Evolutionary conservation across 2,329 filamentous ascomycete species (phyloP).

Genomic region (Xylaria sp.): DNA sequence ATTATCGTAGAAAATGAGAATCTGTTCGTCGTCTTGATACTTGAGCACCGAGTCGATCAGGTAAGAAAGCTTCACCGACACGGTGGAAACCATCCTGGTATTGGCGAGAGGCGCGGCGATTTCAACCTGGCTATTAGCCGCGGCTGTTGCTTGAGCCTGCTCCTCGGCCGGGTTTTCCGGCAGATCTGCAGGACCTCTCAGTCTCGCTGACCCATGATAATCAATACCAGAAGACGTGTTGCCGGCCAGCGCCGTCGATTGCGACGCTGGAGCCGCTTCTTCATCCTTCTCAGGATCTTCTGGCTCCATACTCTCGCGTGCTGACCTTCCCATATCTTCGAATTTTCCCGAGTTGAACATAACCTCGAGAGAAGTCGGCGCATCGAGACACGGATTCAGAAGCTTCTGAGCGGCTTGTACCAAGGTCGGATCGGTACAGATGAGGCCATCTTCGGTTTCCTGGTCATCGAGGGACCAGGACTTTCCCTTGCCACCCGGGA

Average conservation of each 20-base stretch:
- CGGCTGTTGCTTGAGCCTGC: constrained; percentile 18
- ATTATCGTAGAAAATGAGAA: constrained; percentile 87
- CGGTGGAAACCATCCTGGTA: constrained; percentile 67
- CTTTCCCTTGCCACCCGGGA: constrained; percentile 55
- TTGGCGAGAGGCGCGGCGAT: constrained; percentile 49
- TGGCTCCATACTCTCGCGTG: constrained; percentile 36
- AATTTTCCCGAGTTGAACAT: constrained; percentile 45
- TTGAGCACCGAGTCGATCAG: constrained; percentile 66
- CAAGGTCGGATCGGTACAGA: constrained; percentile 47
- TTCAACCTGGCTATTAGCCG: constrained; percentile 40
- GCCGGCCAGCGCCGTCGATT: constrained; percentile 25
- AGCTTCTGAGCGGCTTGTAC: constrained; percentile 49
- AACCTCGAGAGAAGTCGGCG: constrained; percentile 41
- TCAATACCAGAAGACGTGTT: constrained; percentile 28
- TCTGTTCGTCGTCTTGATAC: constrained; percentile 70
- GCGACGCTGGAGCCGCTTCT: constrained; percentile 10
- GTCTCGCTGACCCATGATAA: constrained; percentile 25
- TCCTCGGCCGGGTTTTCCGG: constrained; percentile 9
- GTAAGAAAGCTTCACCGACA: constrained; percentile 83
- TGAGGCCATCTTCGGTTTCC: constrained; percentile 40
- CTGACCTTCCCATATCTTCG: constrained; percentile 20
- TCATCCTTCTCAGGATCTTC: constrained; percentile 27
- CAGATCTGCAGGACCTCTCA: constrained; percentile 11
- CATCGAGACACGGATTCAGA: constrained; percentile 41
- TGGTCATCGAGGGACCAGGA: constrained; percentile 63